Evolutionary conservation across 2,329 filamentous ascomycete species (phyloP).

Genomic region (Fusarium sp.): DNA sequence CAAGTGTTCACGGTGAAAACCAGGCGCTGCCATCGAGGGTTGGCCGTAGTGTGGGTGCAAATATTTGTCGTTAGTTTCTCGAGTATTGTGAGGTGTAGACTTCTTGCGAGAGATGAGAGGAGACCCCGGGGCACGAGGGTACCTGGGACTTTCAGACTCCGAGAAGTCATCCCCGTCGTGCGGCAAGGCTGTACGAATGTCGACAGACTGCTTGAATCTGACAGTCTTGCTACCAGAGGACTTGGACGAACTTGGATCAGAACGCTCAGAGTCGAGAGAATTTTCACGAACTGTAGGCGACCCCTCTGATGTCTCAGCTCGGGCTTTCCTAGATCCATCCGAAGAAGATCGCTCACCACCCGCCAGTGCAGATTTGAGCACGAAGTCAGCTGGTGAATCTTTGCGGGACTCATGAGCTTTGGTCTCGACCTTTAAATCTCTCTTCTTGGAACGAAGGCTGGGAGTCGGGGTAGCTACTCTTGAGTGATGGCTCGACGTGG

Average conservation of each 20-base stretch:
- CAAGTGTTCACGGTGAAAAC: conserved; percentile 1
- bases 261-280: conserved; percentile 33
- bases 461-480: neutral
- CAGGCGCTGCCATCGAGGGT: conserved; percentile 1
- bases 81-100: neutral
- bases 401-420: neutral
- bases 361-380: conserved; percentile 5
- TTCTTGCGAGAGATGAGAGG: conserved; percentile 30
- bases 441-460: neutral
- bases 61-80: neutral
- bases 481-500: conserved; percentile 21
- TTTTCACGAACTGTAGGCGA: conserved; percentile 14
- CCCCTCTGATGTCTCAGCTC: neutral
- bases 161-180: conserved; percentile 24
- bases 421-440: neutral
- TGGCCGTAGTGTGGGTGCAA: conserved; percentile 21
- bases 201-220: conserved; percentile 40
- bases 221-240: conserved; percentile 44
- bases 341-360: conserved; percentile 15
- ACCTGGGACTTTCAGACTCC: conserved; percentile 15
- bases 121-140: conserved; percentile 15
- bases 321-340: conserved; percentile 1
- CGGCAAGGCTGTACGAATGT: conserved; percentile 30
- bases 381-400: neutral
- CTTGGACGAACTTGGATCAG: conserved; percentile 38